Evolutionary conservation across 192 early-diverging fungal genomes (phyloP).

Genomic region (Gamsiella multidivaricata): DNA sequence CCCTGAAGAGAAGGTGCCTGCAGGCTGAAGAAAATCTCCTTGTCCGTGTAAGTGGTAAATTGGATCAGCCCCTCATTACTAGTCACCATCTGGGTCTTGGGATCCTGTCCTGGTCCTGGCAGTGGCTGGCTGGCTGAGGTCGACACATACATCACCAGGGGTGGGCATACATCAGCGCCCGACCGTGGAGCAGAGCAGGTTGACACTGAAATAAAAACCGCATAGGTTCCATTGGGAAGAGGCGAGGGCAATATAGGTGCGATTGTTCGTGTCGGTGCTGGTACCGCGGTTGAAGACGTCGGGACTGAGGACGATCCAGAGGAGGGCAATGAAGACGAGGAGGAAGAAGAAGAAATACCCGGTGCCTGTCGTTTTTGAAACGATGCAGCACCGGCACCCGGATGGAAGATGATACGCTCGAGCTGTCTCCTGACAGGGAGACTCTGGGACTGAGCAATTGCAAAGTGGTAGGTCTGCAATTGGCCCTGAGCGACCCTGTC

Average conservation of each 20-base stretch:
- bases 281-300: not conserved
- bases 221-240: conserved; percentile 38
- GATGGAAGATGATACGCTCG: conserved; percentile 41
- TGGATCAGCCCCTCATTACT: conserved; percentile 37
- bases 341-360: not conserved
- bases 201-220: conserved; percentile 46
- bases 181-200: conserved; percentile 36
- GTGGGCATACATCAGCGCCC: conserved; percentile 10
- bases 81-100: conserved; percentile 3
- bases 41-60: conserved; percentile 33
- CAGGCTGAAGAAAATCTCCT: conserved; percentile 49
- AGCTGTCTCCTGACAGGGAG: conserved; percentile 40
- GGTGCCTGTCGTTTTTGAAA: not conserved
- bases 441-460: conserved; percentile 20
- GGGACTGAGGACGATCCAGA: not conserved
- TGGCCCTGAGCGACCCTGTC: conserved; percentile 39
- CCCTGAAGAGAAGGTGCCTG: conserved; percentile 15
- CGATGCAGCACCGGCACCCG: not conserved
- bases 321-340: not conserved
- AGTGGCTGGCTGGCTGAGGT: conserved; percentile 28
- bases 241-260: conserved; percentile 26
- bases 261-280: conserved; percentile 31
- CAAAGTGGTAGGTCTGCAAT: conserved; percentile 49
- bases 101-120: conserved; percentile 48
- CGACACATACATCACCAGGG: conserved; percentile 29